A percentile compares a stretch with the other conserved stretches of the same genome.
Evolutionary conservation across 768 basidiomycete species (phyloP).

Genomic region (Ephemerocybe angulata): DNA sequence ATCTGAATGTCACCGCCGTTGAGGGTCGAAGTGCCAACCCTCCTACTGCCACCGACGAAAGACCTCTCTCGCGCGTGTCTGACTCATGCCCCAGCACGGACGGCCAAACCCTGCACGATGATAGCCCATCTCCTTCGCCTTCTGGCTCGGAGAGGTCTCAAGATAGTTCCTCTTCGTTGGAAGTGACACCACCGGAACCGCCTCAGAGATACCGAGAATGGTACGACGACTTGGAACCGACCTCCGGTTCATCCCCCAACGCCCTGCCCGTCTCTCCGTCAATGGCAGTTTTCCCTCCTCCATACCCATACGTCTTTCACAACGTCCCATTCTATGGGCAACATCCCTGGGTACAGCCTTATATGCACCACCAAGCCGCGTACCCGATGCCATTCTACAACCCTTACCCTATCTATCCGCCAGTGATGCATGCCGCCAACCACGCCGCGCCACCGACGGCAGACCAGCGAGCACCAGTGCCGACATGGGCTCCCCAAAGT

Average conservation of each 20-base stretch:
- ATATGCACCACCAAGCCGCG: conserved; percentile 3
- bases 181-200: not conserved
- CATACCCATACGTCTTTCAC: conserved; percentile 8
- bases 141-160: not conserved
- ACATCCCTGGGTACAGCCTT: conserved; percentile 5
- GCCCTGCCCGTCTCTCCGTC: conserved; percentile 6
- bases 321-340: conserved; percentile 2
- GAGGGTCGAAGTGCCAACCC: not conserved
- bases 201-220: conserved; percentile 7
- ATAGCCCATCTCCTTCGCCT: not conserved
- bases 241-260: not conserved
- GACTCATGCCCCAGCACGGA: conserved; percentile 1
- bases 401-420: conserved; percentile 5
- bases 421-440: not conserved
- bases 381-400: conserved; percentile 4
- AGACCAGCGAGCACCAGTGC: not conserved
- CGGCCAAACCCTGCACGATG: conserved; percentile 5
- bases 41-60: not conserved
- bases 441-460: not conserved
- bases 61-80: not conserved
- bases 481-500: not conserved
- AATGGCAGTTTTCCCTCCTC: conserved; percentile 1
- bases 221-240: conserved; percentile 9
- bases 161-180: not conserved
- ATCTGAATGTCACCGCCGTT: too few species aligned